Base-by-base conservation (phyloP, 345 rosid species). In the Mangifera indica region DNA sequence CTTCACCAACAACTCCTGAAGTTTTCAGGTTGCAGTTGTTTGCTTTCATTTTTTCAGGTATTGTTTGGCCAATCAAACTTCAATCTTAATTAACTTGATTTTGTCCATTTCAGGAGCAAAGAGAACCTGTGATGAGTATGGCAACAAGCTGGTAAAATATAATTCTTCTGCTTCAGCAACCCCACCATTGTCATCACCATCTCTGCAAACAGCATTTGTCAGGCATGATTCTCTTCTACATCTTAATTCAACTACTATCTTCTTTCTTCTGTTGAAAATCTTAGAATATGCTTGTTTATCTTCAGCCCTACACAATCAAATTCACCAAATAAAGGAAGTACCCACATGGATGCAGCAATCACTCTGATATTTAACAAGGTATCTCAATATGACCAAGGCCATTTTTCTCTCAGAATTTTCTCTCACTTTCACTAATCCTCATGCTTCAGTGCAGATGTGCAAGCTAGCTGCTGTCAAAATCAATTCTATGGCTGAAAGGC, bases 271-370 rank as follows among this genome's bases (percentile, higher is more conserved):
- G 60, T 60, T 51, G 17, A 55, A 55, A 67, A 55, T 8, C 71
- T 63, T 17, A 40, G 51, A 26, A 10, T 63, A 53, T 75, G 67
- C 58, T 12, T 48, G 9, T 58, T 46, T 71, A 18, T 72, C 53
- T 64, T 63, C 84, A 94, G 98, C 81, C 98, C 98, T n/a, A 88
- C 92, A 44, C 90, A 95, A 56, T 96, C 93, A 73, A 85, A 79
- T 76, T 94, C 97, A 3, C 87, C 91, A 64, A 89, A 96, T 37
- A 95, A 93, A 73, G 97, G 91, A 63, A 93, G 89, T 86, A 86
- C 93, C 63, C 88, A 89, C 74, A 96, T 91, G 49, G 92, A 94
- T 84, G 89, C 96, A n/a, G 98, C 89, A 46, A 85, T 92, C 76
- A 88, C 72, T 78, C 73, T 94, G 66, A 88, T 92, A 78, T 90